phyloP scores from a whole-genome alignment of 768 basidiomycete species.

The Termitomyces sp. region DNA sequence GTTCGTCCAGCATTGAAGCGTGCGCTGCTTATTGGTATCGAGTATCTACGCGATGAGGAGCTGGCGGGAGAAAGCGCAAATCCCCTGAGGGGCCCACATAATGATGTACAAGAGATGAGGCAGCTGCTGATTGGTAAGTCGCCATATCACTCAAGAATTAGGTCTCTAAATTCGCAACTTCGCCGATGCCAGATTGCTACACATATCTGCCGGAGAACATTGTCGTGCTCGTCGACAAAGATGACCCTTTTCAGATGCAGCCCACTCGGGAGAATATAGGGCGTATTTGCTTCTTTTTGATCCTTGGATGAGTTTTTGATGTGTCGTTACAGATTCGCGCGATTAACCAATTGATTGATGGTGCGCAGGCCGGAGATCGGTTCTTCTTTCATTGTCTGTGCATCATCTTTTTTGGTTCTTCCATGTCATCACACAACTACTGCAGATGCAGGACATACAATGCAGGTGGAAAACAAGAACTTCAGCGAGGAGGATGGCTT shows the following conservation, averaged over 20 bases:
- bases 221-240: slow-evolving; percentile 37
- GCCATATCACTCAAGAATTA: neutral
- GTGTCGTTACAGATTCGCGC: slow-evolving; percentile 29
- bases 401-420: too few species aligned
- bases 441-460: slow-evolving; percentile 44
- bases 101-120: slow-evolving; percentile 29
- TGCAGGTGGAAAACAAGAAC: slow-evolving; percentile 36
- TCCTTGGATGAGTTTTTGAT: neutral
- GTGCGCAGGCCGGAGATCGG: slow-evolving; percentile 38
- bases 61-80: slow-evolving; percentile 6
- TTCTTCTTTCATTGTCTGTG: slow-evolving; percentile 55
- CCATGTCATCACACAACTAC: neutral
- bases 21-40: slow-evolving; percentile 32
- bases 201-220: slow-evolving; percentile 33
- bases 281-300: slow-evolving; percentile 8
- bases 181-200: slow-evolving; percentile 26
- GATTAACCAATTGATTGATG: slow-evolving; percentile 37
- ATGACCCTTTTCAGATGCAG: slow-evolving; percentile 19
- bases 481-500: slow-evolving; percentile 43
- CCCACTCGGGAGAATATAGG: slow-evolving; percentile 45
- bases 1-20: slow-evolving; percentile 17
- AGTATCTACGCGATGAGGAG: slow-evolving; percentile 18
- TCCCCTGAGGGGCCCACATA: slow-evolving; percentile 29
- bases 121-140: slow-evolving; percentile 30
- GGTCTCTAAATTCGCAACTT: neutral